phyloP scores from a whole-genome alignment of 23 red algal genomes.

The Cyanidioschyzon merolae region DNA sequence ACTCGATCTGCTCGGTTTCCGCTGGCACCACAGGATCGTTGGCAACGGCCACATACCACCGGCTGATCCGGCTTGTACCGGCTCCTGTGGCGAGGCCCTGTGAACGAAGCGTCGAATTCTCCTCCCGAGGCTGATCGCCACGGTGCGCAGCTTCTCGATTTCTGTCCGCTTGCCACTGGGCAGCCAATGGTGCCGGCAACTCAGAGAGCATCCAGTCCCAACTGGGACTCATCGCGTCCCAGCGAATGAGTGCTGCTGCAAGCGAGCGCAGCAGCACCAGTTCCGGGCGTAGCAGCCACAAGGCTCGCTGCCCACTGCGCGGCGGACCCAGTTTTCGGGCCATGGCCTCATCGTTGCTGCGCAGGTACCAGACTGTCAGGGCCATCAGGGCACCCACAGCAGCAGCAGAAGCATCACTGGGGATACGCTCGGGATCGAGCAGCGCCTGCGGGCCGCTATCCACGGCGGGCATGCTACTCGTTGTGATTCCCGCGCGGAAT shows the following conservation, averaged over 20 bases:
- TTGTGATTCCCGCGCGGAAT: too few species aligned
- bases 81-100: background rate
- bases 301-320: constrained; percentile 16
- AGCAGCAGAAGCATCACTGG: constrained; percentile 40
- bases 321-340: constrained; percentile 47
- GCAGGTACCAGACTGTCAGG: constrained; percentile 50
- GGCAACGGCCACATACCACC: background rate
- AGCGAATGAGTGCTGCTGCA: constrained; percentile 58
- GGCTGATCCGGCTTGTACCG: background rate
- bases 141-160: background rate
- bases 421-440: constrained; percentile 34
- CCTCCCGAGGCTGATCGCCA: background rate
- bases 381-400: constrained; percentile 61
- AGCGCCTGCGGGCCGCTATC: constrained; percentile 49
- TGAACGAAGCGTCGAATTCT: background rate
- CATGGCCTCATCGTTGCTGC: constrained; percentile 40
- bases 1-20: background rate
- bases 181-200: constrained; percentile 31
- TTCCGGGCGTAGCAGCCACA: constrained; percentile 59
- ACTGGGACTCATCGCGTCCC: constrained; percentile 54
- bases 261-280: constrained; percentile 54
- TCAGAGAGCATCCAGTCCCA: constrained; percentile 32
- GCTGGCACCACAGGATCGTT: background rate
- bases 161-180: background rate
- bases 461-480: too few species aligned